phyloP scores from a whole-genome alignment of 1,284 basidiomycete genomes.

The Marasmius tenuissimus region DNA sequence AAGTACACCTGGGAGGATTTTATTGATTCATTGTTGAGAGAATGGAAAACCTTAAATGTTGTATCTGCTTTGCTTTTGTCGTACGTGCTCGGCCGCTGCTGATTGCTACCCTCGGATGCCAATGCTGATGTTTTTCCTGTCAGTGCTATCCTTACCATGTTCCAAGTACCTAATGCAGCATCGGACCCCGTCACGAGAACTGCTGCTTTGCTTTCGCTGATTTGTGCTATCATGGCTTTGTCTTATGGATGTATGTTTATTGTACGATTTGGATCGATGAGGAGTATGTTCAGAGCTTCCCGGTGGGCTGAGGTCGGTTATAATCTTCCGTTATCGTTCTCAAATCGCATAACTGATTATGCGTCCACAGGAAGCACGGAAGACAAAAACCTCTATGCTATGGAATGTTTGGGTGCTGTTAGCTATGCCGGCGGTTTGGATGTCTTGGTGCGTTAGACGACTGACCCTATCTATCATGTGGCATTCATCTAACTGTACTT shows the following conservation, averaged over 20 bases:
- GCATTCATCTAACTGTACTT: neutral
- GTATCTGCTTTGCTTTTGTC: conserved; percentile 70
- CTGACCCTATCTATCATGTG: conserved; percentile 6
- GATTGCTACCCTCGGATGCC: neutral
- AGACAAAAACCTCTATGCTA: conserved; percentile 60
- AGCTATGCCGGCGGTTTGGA: conserved; percentile 72
- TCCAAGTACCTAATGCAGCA: conserved; percentile 62
- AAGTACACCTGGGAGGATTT: conserved; percentile 73
- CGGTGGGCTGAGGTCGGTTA: conserved; percentile 71
- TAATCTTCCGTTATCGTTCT: neutral
- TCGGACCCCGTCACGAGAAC: conserved; percentile 67
- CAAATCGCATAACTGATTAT: neutral
- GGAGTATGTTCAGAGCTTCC: conserved; percentile 72
- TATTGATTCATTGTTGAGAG: conserved; percentile 64
- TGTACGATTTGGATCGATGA: conserved; percentile 76
- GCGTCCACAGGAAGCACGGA: conserved; percentile 59
- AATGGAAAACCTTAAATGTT: conserved; percentile 79
- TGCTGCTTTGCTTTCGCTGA: conserved; percentile 63
- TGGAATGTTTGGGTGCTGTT: conserved; percentile 84
- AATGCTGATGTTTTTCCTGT: neutral
- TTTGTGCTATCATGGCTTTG: conserved; percentile 71
- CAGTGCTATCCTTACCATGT: conserved; percentile 74
- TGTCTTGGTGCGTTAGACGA: conserved; percentile 54
- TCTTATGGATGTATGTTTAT: conserved; percentile 79
- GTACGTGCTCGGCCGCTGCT: conserved; percentile 38